Percentiles rank a stretch among this genome's conserved stretches.
Evolutionary conservation across 2,329 filamentous ascomycete species (phyloP).

Genomic region (Fusarium penzigii): DNA sequence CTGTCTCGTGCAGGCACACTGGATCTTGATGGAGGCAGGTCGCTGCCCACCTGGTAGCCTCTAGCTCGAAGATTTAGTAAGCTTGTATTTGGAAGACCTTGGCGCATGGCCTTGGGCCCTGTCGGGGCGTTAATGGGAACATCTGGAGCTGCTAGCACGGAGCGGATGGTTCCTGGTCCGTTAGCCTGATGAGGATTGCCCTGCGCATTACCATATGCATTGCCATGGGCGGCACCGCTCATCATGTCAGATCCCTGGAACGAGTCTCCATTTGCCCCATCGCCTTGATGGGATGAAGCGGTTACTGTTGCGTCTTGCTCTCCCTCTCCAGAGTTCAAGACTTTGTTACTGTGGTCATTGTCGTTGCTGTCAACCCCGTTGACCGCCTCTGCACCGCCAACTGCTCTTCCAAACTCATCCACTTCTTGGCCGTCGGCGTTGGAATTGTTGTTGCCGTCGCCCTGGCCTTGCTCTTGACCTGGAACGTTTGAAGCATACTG

Average conservation of each 20-base stretch:
- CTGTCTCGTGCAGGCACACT: conserved; percentile 18
- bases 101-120: conserved; percentile 91
- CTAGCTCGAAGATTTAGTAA: conserved; percentile 64
- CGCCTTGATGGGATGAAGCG: conserved; percentile 35
- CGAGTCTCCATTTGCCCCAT: conserved; percentile 26
- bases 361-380: conserved; percentile 10
- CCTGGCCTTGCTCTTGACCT: conserved; percentile 23
- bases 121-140: conserved; percentile 76
- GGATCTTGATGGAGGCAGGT: conserved; percentile 31
- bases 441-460: conserved; percentile 17
- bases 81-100: conserved; percentile 81
- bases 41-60: conserved; percentile 48
- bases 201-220: too few relatives aligned
- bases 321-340: conserved; percentile 17
- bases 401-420: conserved; percentile 43
- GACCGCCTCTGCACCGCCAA: conserved; percentile 25
- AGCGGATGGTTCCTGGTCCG: conserved; percentile 32
- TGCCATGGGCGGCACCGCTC: conserved; percentile 13
- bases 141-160: conserved; percentile 38
- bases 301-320: neutral
- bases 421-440: conserved; percentile 34
- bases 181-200: conserved; percentile 23
- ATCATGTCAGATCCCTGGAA: conserved; percentile 22
- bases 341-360: conserved; percentile 1
- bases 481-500: conserved; percentile 30